phyloP scores from a whole-genome alignment of 176 grass and related monocot species.

The Triticum aestivum region IWGSC_CS_RefSeq_v2.1 NC_057802.1:67755278-67755777 shows the following conservation, averaged over 20 bases:
- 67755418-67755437: constrained; percentile 96
- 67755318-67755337: background rate
- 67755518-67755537: background rate
- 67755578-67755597: constrained; percentile 74
- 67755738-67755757: constrained; percentile 5
- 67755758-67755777: constrained; percentile 57
- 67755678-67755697: constrained; percentile 22
- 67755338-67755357: background rate
- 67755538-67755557: constrained; percentile 23
- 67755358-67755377: constrained; percentile 33
- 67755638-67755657: constrained; percentile 87
- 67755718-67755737: background rate
- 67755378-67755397: constrained; percentile 84
- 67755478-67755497: constrained; percentile 18
- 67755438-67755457: constrained; percentile 70
- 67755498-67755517: constrained; percentile 4
- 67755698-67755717: background rate
- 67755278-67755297: background rate
- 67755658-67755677: constrained; percentile 64
- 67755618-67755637: constrained; percentile 94
- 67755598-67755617: constrained; percentile 97
- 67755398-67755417: constrained; percentile 93
- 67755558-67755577: constrained; percentile 93
- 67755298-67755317: background rate
- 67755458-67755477: constrained; percentile 96